Base-by-base conservation (phyloP, 192 early-diverging fungal species). In the Phlyctochytrium planicorne region DNA sequence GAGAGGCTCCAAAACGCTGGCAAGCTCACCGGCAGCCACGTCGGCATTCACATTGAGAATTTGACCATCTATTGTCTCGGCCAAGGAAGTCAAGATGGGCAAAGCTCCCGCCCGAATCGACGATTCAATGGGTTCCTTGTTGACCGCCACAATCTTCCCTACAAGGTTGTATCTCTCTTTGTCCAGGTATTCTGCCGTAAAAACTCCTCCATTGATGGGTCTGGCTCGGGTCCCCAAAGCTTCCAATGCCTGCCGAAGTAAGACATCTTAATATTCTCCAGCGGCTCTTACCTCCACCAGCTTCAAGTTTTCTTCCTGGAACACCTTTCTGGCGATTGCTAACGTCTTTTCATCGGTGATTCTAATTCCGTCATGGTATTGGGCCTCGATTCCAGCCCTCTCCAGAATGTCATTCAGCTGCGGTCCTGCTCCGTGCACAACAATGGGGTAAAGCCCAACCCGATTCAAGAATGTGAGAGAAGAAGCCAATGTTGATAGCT, bases 11-110 rank as follows among this genome's bases (percentile, higher is more conserved):
- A 99, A 74, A 0, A 95, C 97, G 31, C 90, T 90, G 24, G 96
- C 97, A 57, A 99, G 81, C 76, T 99, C 97, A 59, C 93, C 96
- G 6, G 95, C 96, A 27, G 96, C 97, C 40, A 97, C 91, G 78
- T 99, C 97, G 40, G 97, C 97, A 79, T 99, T 99, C 60, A 98
- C 95, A 59, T 99, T 99, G 66, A 99, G 82, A 63, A 97, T 94
- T 77, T 99, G 97, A 62, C 97, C 95, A 35, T 87, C 83, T 34
- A 93, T 92, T 1, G 96, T 97, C 76, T 97, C 95, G 3, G 96
- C 96, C 59, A 99, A 85, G 60, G 90, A 92, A 20, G 95, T 98
- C 62, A 99, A 81, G 69, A 99, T 98, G 17, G 97, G 95, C 60
- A 98, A 81, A 27, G 93, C 93, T 10, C 96, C 96, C 35, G 96